Evolutionary conservation across 768 basidiomycete species (phyloP), one percentile per base, ranked within the genome.

Genomic region (Naematelia aurantialba): DNA sequence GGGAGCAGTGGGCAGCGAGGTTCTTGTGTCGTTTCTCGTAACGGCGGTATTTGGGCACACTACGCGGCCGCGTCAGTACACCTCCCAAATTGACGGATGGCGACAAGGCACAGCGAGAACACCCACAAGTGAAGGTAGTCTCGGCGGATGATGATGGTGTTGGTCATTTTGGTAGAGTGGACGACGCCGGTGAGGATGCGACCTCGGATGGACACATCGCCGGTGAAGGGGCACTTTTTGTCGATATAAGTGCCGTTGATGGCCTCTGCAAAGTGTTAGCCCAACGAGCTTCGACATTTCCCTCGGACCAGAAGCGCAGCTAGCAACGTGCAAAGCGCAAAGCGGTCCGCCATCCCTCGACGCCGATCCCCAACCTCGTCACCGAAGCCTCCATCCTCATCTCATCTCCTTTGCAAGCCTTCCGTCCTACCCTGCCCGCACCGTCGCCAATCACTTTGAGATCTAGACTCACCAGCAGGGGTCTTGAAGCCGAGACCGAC

Each of bases 221-320:
- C 89, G 66, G 91, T 93, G 84, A 97, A 99, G 25, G 96, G 96
- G 82, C 96, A 99, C 82, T 99, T 99, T 84, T 98, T 98, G 85
- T 99, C 96, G 74, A 96, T 88, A 82, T 98, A 99, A 67, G 90
- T 89, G 75, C 92, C 96, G 56, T 84, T 90, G 77, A 98, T 90
- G 55, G 96, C 96, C 73, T 97, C 93, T 65, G 71, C 50, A 50
- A 46, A 34, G 17, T 50, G 50, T 65, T 17, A 61, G 56, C 65
- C 11, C 25, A 26, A 26, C 21, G n/a, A n/a, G n/a, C n/a, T n/a
- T n/a, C n/a, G n/a, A n/a, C n/a, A n/a, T n/a, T 48, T 29, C 52
- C 4, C 13, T 54, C 27, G 10, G 34, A 8, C 52, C 4, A 11
- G 8, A 24, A 22, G 21, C 13, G 22, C 34, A 10, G 11, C 10